A percentile compares a stretch with the other conserved stretches of the same genome.
Evolutionary conservation across 768 basidiomycete genomes (phyloP).

Genomic region (Cantharellus cinnabarinus): DNA sequence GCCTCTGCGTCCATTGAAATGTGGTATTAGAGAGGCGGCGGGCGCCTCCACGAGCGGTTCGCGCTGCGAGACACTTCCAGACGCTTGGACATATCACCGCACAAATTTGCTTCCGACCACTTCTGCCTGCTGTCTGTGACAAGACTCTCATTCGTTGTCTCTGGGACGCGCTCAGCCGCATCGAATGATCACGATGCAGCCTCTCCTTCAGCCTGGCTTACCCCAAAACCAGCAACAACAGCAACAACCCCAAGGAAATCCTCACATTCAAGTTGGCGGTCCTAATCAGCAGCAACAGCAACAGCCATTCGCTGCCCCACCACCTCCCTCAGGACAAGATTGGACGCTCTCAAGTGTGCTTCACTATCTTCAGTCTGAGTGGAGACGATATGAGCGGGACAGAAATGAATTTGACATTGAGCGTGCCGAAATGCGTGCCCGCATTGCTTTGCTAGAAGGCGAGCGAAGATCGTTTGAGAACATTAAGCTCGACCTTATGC

Average conservation of each 20-base stretch:
- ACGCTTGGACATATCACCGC: too few relatives aligned
- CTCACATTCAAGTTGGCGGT: slow-evolving; percentile 25
- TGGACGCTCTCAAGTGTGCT: slow-evolving; percentile 85
- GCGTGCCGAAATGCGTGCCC: slow-evolving; percentile 77
- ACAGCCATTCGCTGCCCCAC: slow-evolving; percentile 13
- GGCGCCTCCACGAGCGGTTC: too few relatives aligned
- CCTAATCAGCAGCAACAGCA: slow-evolving; percentile 17
- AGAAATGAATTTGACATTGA: slow-evolving; percentile 99
- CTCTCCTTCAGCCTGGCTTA: not conserved
- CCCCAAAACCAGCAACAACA: slow-evolving; percentile 21
- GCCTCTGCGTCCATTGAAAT: slow-evolving; percentile 21
- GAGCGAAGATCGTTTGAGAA: slow-evolving; percentile 95
- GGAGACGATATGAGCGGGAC: slow-evolving; percentile 93
- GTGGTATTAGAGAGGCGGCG: too few relatives aligned
- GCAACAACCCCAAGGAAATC: slow-evolving; percentile 23
- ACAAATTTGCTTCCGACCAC: too few relatives aligned
- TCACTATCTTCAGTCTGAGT: slow-evolving; percentile 96
- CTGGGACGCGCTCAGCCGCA: not conserved
- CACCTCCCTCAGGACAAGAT: slow-evolving; percentile 75
- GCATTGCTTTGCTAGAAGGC: slow-evolving; percentile 89
- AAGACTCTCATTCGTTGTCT: not conserved
- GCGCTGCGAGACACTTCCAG: too few relatives aligned
- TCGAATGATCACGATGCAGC: not conserved
- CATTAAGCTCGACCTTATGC: slow-evolving; percentile 84
- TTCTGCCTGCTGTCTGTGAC: too few relatives aligned